Base-by-base conservation (phyloP, 2,329 filamentous ascomycete genomes). In the Aspergillus sp. region DNA sequence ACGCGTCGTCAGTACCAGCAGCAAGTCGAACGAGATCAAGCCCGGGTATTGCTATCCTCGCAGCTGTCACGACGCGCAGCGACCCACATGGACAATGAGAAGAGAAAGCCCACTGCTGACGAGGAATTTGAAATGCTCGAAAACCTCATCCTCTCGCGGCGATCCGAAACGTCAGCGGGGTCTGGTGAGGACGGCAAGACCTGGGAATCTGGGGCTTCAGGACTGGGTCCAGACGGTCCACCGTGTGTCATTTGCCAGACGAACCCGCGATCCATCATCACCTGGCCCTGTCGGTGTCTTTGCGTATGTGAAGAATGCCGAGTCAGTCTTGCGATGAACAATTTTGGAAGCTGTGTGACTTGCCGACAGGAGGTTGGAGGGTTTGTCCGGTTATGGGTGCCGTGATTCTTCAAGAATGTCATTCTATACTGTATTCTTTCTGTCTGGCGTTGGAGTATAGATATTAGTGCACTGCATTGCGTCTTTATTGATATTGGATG, bases 261-360 rank as follows among this genome's bases (percentile, higher is more conserved):
- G 43, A 78, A 80, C n/a, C 83, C 90, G 3, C 78, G 93, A 12
- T 94, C 88, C 6, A 86, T 97, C 48, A 86, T 98, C 43, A 85
- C 95, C 2, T 97, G 93, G 93, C 93, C 93, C 0, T 98, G 93
- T 64, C 86, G 93, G 2, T 98, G 93, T 62, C 76, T 98, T 45
- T 91, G 88, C 54, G 76, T 97, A 9, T 97, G 93, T 62, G 93
- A 98, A 64, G 93, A 97, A 54, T 97, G 93, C 62, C 78, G 93
- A 29, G 87, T 97, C 31, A 91, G 88, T 35, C 75, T 97, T 49
- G 93, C 93, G 4, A 90, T 95, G 82, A 94, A 96, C 64, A 97
- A 97, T 64, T 97, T 95, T 64, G 88, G 90, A 51, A 94, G 88
- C 61, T 98, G 93, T 62, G 90, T 97, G 33, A 97, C 91, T 59